Percentiles rank a stretch among this genome's conserved stretches.
Conservation (phyloP, 2,329 filamentous ascomycete species). For the Bipolaris gigantea region DNA sequence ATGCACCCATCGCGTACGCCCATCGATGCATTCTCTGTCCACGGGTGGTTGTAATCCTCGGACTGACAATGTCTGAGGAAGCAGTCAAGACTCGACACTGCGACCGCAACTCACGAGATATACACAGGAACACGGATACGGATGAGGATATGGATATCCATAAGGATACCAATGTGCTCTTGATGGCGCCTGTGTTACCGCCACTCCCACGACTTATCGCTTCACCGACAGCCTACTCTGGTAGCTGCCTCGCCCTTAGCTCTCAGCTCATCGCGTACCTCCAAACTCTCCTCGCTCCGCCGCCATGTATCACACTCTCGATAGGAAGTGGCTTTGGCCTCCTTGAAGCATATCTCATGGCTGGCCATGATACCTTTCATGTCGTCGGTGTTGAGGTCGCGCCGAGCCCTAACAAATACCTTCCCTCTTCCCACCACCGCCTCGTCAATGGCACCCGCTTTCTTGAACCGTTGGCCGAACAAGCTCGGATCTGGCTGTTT, state of each 20-base stretch:
- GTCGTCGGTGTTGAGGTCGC: conserved; percentile 55
- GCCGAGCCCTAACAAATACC: conserved; percentile 50
- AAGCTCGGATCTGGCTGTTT: conserved; percentile 55
- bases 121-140: not conserved
- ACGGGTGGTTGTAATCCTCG: not conserved
- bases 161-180: not conserved
- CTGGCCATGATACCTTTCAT: conserved; percentile 21
- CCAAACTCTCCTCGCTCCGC: conserved; percentile 24
- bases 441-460: conserved; percentile 51
- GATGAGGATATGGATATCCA: not conserved
- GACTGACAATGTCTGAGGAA: not conserved
- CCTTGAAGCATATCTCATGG: conserved; percentile 50
- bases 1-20: not conserved
- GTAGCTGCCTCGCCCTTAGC: conserved; percentile 45
- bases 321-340: conserved; percentile 57
- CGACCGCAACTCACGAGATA: not conserved
- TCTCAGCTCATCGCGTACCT: conserved; percentile 32
- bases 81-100: not conserved
- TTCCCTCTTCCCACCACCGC: conserved; percentile 48
- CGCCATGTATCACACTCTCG: conserved; percentile 41
- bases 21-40: not conserved
- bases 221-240: conserved; percentile 30
- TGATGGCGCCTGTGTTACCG: not conserved
- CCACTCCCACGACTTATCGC: conserved; percentile 22
- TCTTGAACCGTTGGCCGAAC: conserved; percentile 46